A percentile compares a stretch with the other conserved stretches of the same genome.
phyloP scores from a whole-genome alignment of 2,329 filamentous ascomycete species.

The Hymenoscyphus occultus region DNA sequence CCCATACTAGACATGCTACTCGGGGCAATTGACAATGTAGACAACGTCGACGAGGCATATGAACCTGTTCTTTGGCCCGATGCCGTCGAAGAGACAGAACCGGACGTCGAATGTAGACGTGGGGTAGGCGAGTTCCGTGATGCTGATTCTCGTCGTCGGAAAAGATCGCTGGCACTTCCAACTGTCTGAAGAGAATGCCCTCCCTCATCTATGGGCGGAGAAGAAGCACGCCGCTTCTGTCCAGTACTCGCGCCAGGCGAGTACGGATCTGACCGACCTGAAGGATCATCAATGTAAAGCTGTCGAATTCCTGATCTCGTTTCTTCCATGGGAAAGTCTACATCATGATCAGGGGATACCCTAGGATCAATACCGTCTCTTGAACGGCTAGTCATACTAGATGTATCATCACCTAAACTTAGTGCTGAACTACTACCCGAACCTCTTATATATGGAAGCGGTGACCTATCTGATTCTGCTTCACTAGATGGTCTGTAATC shows the following conservation, averaged over 20 bases:
- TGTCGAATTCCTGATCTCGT: constrained; percentile 48
- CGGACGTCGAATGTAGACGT: constrained; percentile 54
- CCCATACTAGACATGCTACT: constrained; percentile 65
- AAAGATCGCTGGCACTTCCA: constrained; percentile 36
- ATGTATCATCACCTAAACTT: constrained; percentile 46
- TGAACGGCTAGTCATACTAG: constrained; percentile 48
- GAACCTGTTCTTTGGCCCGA: constrained; percentile 60
- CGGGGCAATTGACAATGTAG: constrained; percentile 53
- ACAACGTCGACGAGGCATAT: constrained; percentile 57
- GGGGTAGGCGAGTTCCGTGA: constrained; percentile 53
- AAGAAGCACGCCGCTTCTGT: constrained; percentile 61
- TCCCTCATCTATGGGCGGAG: constrained; percentile 54
- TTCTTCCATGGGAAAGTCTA: constrained; percentile 52
- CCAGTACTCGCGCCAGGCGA: constrained; percentile 43
- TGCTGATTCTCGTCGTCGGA: constrained; percentile 45
- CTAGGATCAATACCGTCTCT: constrained; percentile 62
- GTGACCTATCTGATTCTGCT: constrained; percentile 34
- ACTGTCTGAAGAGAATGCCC: constrained; percentile 34
- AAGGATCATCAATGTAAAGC: constrained; percentile 52
- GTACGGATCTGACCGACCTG: constrained; percentile 34
- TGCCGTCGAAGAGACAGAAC: constrained; percentile 64
- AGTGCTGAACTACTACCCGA: constrained; percentile 45
- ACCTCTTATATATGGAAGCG: constrained; percentile 38
- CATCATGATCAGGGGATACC: constrained; percentile 38
- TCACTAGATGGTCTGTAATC: constrained; percentile 35